Conservation (phyloP, 225 moss, liverwort and hornwort genomes). For the Neckera pumila region DNA sequence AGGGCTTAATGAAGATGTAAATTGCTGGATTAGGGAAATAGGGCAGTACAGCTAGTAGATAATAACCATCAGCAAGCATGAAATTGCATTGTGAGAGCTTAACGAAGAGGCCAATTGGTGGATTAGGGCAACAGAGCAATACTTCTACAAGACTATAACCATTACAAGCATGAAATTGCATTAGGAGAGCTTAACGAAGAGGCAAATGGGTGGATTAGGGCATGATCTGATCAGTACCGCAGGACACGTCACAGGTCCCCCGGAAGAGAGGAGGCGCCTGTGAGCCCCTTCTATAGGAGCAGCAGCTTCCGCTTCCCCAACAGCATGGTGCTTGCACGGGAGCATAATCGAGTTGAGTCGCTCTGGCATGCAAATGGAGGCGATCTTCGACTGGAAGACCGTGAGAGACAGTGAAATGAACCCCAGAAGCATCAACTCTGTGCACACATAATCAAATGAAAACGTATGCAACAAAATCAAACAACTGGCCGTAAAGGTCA, state of each 20-base stretch:
- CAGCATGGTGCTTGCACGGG: slow-evolving; percentile 31
- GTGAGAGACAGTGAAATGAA: slow-evolving; percentile 88
- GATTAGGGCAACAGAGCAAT: background rate
- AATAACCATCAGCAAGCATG: background rate
- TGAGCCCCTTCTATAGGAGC: background rate
- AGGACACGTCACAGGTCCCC: slow-evolving; percentile 1
- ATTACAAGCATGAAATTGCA: too few species aligned
- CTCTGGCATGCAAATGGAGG: slow-evolving; percentile 62
- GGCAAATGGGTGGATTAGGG: background rate
- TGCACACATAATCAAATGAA: background rate
- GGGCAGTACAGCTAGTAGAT: background rate
- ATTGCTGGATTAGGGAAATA: background rate
- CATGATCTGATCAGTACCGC: background rate
- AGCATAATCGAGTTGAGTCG: slow-evolving; percentile 51
- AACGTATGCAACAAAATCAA: background rate
- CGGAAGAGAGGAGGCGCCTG: slow-evolving; percentile 47
- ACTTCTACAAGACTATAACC: background rate
- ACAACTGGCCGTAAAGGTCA: background rate
- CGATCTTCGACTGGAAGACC: slow-evolving; percentile 49
- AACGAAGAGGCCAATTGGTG: background rate
- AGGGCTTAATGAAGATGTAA: background rate
- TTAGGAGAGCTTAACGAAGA: background rate
- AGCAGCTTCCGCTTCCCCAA: background rate
- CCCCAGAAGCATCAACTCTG: slow-evolving; percentile 98
- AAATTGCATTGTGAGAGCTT: background rate